A percentile compares a stretch with the other conserved stretches of the same genome.
Conservation (phyloP, 23 red algal genomes). For the Gracilaria vermiculophylla region DNA sequence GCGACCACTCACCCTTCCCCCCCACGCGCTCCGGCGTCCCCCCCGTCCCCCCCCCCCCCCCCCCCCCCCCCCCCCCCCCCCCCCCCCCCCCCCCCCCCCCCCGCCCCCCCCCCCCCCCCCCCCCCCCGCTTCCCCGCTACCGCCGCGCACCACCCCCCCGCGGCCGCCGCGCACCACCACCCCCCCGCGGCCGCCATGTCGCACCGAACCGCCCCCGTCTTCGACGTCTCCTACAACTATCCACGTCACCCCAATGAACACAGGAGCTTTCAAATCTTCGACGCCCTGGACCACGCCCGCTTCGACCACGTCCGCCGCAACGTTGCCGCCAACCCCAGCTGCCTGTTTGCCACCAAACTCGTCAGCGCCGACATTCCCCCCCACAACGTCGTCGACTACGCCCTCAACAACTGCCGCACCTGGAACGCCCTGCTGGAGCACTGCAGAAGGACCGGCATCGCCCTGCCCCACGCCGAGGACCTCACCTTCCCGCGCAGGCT, state of each 20-base stretch:
- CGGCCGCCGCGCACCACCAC: neutral
- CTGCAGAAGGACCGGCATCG: conserved; percentile 52
- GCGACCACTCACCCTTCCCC: no score
- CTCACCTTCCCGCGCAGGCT: conserved; percentile 35
- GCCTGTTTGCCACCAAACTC: conserved; percentile 3
- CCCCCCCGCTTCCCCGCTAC: neutral
- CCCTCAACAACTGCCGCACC: conserved; percentile 50
- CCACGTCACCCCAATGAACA: neutral
- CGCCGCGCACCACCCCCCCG: neutral
- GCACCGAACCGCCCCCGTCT: conserved; percentile 36
- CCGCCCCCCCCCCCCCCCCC: no score
- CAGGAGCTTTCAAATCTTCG: conserved; percentile 27
- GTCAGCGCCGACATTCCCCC: conserved; percentile 2
- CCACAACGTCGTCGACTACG: conserved; percentile 39
- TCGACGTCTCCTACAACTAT: neutral
- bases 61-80: no score
- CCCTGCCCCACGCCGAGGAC: conserved; percentile 10
- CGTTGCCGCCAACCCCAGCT: conserved; percentile 3
- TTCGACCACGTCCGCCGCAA: conserved; percentile 57
- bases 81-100: no score
- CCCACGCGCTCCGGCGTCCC: no score
- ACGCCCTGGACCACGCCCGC: conserved; percentile 50
- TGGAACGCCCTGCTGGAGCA: conserved; percentile 47
- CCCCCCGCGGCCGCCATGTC: conserved; percentile 1
- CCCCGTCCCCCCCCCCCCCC: no score